phyloP scores from a whole-genome alignment of 2,329 filamentous ascomycete genomes.

The Botryotinia globosa region DNA sequence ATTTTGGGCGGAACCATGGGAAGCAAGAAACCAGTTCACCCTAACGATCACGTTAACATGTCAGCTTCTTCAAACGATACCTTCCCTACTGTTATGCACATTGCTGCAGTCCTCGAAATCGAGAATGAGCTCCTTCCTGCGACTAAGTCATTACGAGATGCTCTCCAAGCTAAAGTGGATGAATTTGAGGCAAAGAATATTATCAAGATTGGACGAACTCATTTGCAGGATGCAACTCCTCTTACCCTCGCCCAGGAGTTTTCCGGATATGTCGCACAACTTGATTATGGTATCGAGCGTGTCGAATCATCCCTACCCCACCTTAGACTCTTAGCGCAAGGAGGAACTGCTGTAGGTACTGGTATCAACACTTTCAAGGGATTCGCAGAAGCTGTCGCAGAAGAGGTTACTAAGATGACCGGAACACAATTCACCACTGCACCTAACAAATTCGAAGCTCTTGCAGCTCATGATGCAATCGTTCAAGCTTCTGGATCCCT shows the following conservation, averaged over 20 bases:
- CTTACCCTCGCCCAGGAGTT: constrained; percentile 96
- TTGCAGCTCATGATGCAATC: constrained; percentile 92
- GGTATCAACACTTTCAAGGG: constrained; percentile 97
- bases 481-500: constrained; percentile 91
- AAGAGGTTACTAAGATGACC: constrained; percentile 88
- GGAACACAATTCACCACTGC: constrained; percentile 92
- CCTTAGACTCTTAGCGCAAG: constrained; percentile 84
- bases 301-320: constrained; percentile 80
- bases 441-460: constrained; percentile 97
- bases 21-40: constrained; percentile 96
- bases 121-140: constrained; percentile 82
- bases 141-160: constrained; percentile 75
- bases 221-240: constrained; percentile 95
- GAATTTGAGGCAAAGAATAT: constrained; percentile 81
- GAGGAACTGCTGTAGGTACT: constrained; percentile 94
- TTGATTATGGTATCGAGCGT: constrained; percentile 85
- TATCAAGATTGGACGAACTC: constrained; percentile 98
- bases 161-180: constrained; percentile 84
- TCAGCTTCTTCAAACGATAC: constrained; percentile 98
- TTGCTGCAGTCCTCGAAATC: constrained; percentile 91
- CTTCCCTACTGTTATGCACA: constrained; percentile 99
- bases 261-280: constrained; percentile 93
- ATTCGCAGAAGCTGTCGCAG: constrained; percentile 89
- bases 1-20: constrained; percentile 93
- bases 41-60: constrained; percentile 99